phyloP scores from a whole-genome alignment of 306 rosid genomes.

The Citrullus amarus region DNA sequence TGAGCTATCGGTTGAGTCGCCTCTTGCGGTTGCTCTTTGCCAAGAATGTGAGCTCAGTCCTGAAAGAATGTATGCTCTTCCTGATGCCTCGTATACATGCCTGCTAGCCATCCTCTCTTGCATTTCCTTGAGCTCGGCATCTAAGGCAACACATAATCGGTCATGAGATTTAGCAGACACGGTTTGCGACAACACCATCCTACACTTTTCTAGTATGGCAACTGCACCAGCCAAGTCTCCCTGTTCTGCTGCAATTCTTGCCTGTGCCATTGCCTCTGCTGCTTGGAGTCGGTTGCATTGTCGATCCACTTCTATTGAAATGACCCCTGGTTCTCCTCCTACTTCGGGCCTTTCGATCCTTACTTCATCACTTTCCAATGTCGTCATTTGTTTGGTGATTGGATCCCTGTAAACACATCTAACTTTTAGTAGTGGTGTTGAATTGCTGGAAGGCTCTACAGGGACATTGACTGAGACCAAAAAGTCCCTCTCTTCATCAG shows the following conservation, averaged over 20 bases:
- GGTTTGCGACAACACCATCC: conserved; percentile 44
- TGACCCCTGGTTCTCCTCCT: conserved; percentile 33
- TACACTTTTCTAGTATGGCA: conserved; percentile 64
- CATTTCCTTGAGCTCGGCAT: conserved; percentile 96
- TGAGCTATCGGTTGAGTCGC: conserved; percentile 80
- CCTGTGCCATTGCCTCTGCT: conserved; percentile 84
- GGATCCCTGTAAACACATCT: conserved; percentile 72
- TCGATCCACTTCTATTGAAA: conserved; percentile 83
- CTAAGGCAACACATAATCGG: conserved; percentile 70
- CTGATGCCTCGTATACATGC: conserved; percentile 92
- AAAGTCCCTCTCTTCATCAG: conserved; percentile 96
- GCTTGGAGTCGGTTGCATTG: conserved; percentile 89
- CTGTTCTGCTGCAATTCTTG: conserved; percentile 69
- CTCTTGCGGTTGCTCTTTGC: conserved; percentile 99
- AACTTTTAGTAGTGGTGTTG: conserved; percentile 66
- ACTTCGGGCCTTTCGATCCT: conserved; percentile 50
- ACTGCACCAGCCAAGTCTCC: conserved; percentile 66
- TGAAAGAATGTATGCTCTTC: conserved; percentile 92
- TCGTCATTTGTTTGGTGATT: conserved; percentile 45
- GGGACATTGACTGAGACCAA: conserved; percentile 74
- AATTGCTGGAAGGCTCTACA: conserved; percentile 26
- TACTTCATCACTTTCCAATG: conserved; percentile 58
- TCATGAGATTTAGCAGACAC: conserved; percentile 59
- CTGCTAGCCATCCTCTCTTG: conserved; percentile 93
- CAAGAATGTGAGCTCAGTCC: conserved; percentile 98